phyloP scores from a whole-genome alignment of 192 early-diverging fungal species.

The Mortierella antarctica region DNA sequence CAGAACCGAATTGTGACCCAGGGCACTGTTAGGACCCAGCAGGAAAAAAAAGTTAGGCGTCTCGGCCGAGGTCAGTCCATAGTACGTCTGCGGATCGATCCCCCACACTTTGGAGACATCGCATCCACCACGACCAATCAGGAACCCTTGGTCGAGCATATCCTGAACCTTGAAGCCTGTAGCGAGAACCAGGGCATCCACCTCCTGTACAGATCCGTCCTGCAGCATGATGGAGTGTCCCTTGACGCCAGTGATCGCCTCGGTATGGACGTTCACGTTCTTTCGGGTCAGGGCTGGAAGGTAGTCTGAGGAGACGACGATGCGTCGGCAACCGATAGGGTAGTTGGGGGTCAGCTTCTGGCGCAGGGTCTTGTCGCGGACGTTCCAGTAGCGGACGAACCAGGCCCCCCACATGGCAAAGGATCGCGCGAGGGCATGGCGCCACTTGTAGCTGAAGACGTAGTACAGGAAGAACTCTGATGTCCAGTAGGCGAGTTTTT shows the following conservation, averaged over 20 bases:
- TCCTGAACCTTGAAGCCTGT: conserved; percentile 59
- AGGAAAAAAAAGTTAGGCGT: conserved; percentile 66
- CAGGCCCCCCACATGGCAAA: conserved; percentile 4
- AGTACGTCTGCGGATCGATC: conserved; percentile 49
- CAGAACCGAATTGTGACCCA: conserved; percentile 62
- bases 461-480: conserved; percentile 3
- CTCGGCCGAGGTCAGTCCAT: conserved; percentile 51
- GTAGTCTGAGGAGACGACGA: conserved; percentile 52
- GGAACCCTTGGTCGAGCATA: conserved; percentile 14
- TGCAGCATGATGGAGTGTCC: conserved; percentile 22
- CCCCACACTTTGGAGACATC: conserved; percentile 31
- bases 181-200: conserved; percentile 58
- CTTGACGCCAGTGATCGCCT: conserved; percentile 24
- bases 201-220: conserved; percentile 44
- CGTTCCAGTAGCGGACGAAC: conserved; percentile 15
- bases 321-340: conserved; percentile 55
- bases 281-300: conserved; percentile 38
- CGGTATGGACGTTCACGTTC: conserved; percentile 27
- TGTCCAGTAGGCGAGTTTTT: conserved; percentile 16
- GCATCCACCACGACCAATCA: conserved; percentile 42
- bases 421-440: not conserved
- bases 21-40: conserved; percentile 57
- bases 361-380: conserved; percentile 36
- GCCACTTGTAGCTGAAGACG: conserved; percentile 16
- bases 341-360: conserved; percentile 52